Conservation (phyloP, 805 yeast species). For the Wickerhamiella kazuoi region DNA sequence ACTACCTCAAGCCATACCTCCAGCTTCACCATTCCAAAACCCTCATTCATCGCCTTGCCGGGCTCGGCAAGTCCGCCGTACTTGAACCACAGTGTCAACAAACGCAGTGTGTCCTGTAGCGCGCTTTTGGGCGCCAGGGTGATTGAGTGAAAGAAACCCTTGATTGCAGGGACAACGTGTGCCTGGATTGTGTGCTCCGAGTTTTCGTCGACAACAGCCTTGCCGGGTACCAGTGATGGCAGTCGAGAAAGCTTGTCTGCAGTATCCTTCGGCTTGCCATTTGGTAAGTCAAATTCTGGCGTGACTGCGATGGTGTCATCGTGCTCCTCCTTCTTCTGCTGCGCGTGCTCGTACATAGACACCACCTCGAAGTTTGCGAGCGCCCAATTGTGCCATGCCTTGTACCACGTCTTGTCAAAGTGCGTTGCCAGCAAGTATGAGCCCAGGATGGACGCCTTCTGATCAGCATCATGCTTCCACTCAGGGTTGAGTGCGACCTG, state of each 20-base stretch:
- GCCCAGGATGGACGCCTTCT: slow-evolving; percentile 70
- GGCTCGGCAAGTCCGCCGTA: slow-evolving; percentile 91
- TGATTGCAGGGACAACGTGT: slow-evolving; percentile 90
- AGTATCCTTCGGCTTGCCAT: neutral
- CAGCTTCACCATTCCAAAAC: slow-evolving; percentile 71
- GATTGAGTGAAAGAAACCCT: slow-evolving; percentile 90
- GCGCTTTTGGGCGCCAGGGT: slow-evolving; percentile 74
- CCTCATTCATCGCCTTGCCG: slow-evolving; percentile 75
- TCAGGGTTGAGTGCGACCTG: slow-evolving; percentile 60
- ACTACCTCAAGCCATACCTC: slow-evolving; percentile 93
- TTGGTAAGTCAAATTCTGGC: neutral
- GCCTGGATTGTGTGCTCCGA: slow-evolving; percentile 39
- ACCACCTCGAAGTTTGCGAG: slow-evolving; percentile 92
- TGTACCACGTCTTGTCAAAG: slow-evolving; percentile 84
- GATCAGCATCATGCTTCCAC: slow-evolving; percentile 55
- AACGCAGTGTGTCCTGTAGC: slow-evolving; percentile 76
- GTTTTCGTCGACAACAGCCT: slow-evolving; percentile 16
- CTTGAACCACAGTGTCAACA: slow-evolving; percentile 86
- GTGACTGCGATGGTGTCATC: slow-evolving; percentile 1
- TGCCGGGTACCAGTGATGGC: slow-evolving; percentile 10
- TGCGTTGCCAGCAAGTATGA: slow-evolving; percentile 88
- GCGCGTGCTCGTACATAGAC: slow-evolving; percentile 31
- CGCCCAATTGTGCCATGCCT: slow-evolving; percentile 99
- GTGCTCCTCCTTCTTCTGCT: slow-evolving; percentile 4
- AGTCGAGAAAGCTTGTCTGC: slow-evolving; percentile 1